phyloP scores from a whole-genome alignment of 805 yeast genomes.

The Hanseniaspora vineae region DNA sequence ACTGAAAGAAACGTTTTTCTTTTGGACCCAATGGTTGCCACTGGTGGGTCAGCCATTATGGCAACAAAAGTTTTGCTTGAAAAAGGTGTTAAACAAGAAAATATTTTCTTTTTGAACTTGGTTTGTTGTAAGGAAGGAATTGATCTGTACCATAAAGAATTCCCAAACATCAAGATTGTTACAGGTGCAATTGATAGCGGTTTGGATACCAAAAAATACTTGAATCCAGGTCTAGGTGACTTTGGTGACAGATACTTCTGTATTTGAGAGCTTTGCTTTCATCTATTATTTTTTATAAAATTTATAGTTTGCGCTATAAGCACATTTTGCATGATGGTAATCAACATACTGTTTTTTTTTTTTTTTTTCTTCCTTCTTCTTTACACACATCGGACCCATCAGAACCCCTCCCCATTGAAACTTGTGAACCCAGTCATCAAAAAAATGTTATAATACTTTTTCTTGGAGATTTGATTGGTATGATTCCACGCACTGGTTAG shows the following conservation, averaged over 20 bases:
- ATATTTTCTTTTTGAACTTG: constrained; percentile 81
- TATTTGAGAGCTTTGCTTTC: constrained; percentile 31
- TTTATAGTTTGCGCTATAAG: constrained; percentile 21
- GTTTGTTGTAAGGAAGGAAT: constrained; percentile 95
- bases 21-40: constrained; percentile 95
- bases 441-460: constrained; percentile 49
- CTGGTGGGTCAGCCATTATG: constrained; percentile 97
- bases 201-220: constrained; percentile 71
- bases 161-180: constrained; percentile 76
- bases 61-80: constrained; percentile 83
- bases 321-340: too few relatives aligned
- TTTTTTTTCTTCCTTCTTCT: too few relatives aligned
- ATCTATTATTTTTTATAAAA: constrained; percentile 29
- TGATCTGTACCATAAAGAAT: constrained; percentile 56
- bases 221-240: constrained; percentile 93
- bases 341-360: too few relatives aligned
- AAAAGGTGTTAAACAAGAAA: constrained; percentile 78
- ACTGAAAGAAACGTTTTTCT: constrained; percentile 77
- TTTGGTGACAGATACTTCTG: constrained; percentile 97
- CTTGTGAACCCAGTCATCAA: constrained; percentile 60
- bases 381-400: background rate
- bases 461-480: constrained; percentile 57
- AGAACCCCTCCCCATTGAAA: constrained; percentile 65
- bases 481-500: constrained; percentile 76
- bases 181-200: constrained; percentile 90